Evolutionary conservation across 1,284 basidiomycete species (phyloP), one percentile per base, ranked within the genome.

Genomic region (Boletus mariae): DNA sequence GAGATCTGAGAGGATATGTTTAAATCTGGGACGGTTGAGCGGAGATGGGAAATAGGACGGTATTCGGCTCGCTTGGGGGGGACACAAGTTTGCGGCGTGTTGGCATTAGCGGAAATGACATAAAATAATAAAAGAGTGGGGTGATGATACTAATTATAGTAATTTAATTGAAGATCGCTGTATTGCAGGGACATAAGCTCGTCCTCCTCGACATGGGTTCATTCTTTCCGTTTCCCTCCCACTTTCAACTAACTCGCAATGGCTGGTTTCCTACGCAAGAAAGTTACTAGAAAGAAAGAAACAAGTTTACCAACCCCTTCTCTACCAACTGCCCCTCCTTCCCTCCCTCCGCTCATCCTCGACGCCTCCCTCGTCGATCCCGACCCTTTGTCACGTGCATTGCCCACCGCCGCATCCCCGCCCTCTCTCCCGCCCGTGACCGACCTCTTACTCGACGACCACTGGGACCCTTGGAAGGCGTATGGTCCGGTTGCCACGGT

Each of bases 221-320:
- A 31, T 47, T 54, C 34, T 23, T 58, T 58, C 57, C 50, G 51
- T 61, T 35, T 35, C n/a, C 17, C 40, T 17, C 34, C 41, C 40
- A 17, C 20, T 20, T 20, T 2, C 20, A 20, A 20, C 20, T 20
- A 20, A 20, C 20, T 20, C 20, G 20, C 20, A 20, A 20, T 85
- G 83, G 78, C 73, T 70, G 71, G 72, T 63, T 79, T 80, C 68
- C 68, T 80, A 65, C 79, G 76, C 69, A 80, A 71, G 71, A 78
- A 77, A 32, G 29, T 45, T 20, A 20, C 20, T 20, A 20, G 20
- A 20, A 20, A 41, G 12, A 10, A 49, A 34, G 20, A 31, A 49
- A 13, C 12, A 2, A 2, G 17, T 10, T 17, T n/a, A 4, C 7
- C n/a, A 12, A 15, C 12, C 2, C 40, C 40, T 8, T 2, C 9